Evolutionary conservation across 2,329 filamentous ascomycete species (phyloP).

Genomic region (Atkinsonella hypoxylon): DNA sequence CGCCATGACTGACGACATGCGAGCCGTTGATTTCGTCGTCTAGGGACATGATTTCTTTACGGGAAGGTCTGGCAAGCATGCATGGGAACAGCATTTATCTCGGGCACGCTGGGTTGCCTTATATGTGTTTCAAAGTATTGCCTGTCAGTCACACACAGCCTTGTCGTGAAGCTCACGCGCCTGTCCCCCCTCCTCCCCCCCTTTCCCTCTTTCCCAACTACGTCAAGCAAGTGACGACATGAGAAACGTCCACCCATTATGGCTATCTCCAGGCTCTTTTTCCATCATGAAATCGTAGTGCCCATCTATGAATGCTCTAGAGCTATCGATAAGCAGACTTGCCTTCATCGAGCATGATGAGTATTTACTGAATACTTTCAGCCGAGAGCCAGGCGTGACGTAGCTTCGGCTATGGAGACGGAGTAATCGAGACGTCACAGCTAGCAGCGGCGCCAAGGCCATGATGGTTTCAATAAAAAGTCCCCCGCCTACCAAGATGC

Average conservation of each 20-base stretch:
- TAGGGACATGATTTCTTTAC: slow-evolving; percentile 2
- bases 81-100: too few relatives aligned
- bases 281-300: neutral
- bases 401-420: neutral
- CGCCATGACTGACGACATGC: neutral
- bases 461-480: too few relatives aligned
- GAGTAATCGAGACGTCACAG: too few relatives aligned
- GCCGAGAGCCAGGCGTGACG: neutral
- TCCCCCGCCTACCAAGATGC: neutral
- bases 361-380: too few relatives aligned
- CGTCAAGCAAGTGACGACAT: neutral
- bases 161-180: neutral
- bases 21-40: slow-evolving; percentile 9
- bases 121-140: neutral
- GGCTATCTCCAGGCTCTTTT: too few relatives aligned
- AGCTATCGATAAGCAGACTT: neutral
- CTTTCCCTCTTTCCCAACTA: neutral
- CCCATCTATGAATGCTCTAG: neutral
- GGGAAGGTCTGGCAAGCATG: neutral
- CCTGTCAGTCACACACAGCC: neutral
- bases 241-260: neutral
- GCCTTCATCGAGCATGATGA: neutral
- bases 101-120: neutral
- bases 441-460: too few relatives aligned
- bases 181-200: neutral